Evolutionary conservation across 2,329 filamentous ascomycete genomes (phyloP).

Genomic region (Aureobasidium sp.): DNA sequence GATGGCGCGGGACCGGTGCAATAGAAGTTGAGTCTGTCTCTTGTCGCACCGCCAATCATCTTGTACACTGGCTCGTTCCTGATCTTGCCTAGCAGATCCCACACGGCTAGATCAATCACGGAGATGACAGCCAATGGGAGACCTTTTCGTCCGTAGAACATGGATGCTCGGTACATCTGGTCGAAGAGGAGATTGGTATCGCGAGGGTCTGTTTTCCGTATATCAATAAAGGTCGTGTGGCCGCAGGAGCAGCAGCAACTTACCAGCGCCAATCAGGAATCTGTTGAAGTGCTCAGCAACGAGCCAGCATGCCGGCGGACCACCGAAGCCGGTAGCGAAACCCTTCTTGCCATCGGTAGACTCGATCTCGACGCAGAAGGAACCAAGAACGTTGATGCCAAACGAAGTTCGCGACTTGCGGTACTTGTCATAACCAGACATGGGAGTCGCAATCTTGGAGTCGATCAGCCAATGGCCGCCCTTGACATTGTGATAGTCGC

Average conservation of each 20-base stretch:
- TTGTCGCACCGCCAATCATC: constrained; percentile 84
- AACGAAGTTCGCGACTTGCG: constrained; percentile 81
- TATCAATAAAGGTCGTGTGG: constrained; percentile 14
- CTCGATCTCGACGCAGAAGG: constrained; percentile 85
- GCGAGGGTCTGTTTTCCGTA: constrained; percentile 59
- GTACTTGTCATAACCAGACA: constrained; percentile 84
- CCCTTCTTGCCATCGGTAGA: constrained; percentile 86
- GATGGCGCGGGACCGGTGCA: constrained; percentile 83
- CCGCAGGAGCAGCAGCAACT: constrained; percentile 16
- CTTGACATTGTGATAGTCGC: constrained; percentile 90
- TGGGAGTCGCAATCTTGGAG: constrained; percentile 84
- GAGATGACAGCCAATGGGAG: constrained; percentile 86
- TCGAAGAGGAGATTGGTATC: constrained; percentile 91
- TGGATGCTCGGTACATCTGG: constrained; percentile 91
- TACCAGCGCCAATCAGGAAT: constrained; percentile 74
- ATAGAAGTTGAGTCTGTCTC: constrained; percentile 80
- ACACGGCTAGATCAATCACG: constrained; percentile 85
- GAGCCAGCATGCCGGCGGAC: constrained; percentile 89
- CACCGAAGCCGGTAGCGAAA: constrained; percentile 89
- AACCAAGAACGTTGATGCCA: constrained; percentile 93
- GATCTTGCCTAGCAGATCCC: constrained; percentile 88
- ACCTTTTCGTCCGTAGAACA: constrained; percentile 95
- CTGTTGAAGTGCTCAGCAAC: constrained; percentile 89
- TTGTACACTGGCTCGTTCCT: constrained; percentile 91
- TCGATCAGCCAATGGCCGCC: constrained; percentile 73